Evolutionary conservation across 305 asterid genomes (phyloP).

Genomic region (Fraxinus greggii): DNA sequence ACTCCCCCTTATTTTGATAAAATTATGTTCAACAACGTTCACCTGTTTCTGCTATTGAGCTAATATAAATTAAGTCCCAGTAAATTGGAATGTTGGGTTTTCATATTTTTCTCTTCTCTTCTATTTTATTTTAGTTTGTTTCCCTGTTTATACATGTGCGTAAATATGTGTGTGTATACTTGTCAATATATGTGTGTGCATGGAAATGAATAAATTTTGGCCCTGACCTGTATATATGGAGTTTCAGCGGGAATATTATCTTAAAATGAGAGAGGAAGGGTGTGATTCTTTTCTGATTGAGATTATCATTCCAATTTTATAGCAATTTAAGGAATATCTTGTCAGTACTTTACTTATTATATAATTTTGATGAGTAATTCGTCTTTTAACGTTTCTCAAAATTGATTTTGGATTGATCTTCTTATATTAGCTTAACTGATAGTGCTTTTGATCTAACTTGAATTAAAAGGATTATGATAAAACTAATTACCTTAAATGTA

Average conservation of each 20-base stretch:
- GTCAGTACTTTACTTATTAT: neutral
- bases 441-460: neutral
- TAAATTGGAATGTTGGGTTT: neutral
- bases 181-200: neutral
- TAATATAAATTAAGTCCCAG: neutral
- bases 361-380: neutral
- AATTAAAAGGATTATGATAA: neutral
- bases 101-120: neutral
- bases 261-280: neutral
- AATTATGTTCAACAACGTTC: neutral
- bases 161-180: neutral
- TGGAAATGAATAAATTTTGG: neutral
- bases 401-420: neutral
- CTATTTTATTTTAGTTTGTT: neutral
- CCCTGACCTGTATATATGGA: neutral
- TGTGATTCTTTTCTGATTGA: neutral
- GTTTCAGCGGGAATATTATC: neutral
- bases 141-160: neutral
- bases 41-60: neutral
- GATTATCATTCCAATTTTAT: neutral
- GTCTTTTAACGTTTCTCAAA: neutral
- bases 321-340: neutral
- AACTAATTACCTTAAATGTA: neutral
- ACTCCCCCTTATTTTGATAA: neutral
- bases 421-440: neutral